Conservation (phyloP, 768 basidiomycete species). For the Mycena sanguinolenta region DNA sequence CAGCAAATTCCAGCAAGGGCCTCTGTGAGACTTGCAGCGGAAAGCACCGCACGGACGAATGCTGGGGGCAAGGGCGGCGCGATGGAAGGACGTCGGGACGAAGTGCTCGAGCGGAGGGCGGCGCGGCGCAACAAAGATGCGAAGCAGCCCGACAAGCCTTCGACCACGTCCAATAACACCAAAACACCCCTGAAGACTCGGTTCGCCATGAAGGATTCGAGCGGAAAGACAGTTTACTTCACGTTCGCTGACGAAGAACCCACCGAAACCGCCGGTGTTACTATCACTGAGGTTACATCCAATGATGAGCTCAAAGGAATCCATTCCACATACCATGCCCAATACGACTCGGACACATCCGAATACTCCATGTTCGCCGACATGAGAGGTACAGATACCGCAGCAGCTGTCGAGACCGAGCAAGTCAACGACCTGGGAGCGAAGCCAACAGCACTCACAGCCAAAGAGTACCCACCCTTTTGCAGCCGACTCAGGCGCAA, state of each 20-base stretch:
- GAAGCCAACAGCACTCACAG: not conserved
- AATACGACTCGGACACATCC: not conserved
- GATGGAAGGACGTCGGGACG: not conserved
- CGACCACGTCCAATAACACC: not conserved
- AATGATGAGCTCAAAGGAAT: too few relatives aligned
- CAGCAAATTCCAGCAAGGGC: too few relatives aligned
- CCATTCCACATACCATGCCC: not conserved
- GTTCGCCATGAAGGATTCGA: slow-evolving; percentile 4
- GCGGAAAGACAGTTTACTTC: slow-evolving; percentile 3
- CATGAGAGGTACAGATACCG: too few relatives aligned
- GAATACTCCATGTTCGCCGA: not conserved
- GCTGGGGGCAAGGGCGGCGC: slow-evolving; percentile 6
- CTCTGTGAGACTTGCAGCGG: not conserved
- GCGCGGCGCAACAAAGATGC: not conserved
- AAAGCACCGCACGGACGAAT: not conserved
- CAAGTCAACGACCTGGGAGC: not conserved
- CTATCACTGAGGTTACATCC: too few relatives aligned
- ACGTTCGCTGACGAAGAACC: slow-evolving; percentile 3
- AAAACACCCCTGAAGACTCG: not conserved
- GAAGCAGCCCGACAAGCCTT: too few relatives aligned
- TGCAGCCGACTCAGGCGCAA: slow-evolving; percentile 25
- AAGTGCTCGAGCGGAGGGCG: not conserved
- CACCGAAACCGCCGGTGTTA: not conserved
- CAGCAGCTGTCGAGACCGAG: not conserved
- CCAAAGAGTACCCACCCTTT: not conserved